Evolutionary conservation across 2,329 filamentous ascomycete species (phyloP).

Genomic region (Fusarium chuoi): DNA sequence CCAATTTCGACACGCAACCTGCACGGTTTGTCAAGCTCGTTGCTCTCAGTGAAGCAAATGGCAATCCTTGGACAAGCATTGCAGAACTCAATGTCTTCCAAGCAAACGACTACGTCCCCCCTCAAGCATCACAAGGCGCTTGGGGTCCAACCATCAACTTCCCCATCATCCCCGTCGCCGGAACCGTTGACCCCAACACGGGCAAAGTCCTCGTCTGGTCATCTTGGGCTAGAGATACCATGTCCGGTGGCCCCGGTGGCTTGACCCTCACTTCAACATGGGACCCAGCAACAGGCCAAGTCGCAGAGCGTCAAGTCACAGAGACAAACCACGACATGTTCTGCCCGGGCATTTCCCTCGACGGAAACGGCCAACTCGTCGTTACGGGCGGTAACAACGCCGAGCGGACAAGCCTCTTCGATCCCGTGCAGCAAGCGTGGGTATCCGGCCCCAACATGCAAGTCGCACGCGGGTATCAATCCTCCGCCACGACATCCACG

Average conservation of each 20-base stretch:
- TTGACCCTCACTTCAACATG: constrained; percentile 18
- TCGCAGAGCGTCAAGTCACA: constrained; percentile 36
- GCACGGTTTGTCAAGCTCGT: constrained; percentile 7
- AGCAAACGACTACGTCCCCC: constrained; percentile 1
- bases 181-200: constrained; percentile 15
- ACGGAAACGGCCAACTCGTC: constrained; percentile 59
- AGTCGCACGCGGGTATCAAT: constrained; percentile 22
- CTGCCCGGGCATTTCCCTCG: constrained; percentile 64
- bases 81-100: constrained; percentile 26
- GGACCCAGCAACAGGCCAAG: constrained; percentile 20
- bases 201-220: constrained; percentile 27
- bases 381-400: constrained; percentile 65
- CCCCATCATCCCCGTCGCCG: constrained; percentile 27
- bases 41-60: constrained; percentile 10
- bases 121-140: not conserved
- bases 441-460: constrained; percentile 11
- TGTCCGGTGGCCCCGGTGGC: constrained; percentile 7
- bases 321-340: constrained; percentile 66
- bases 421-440: constrained; percentile 34
- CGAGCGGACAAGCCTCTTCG: constrained; percentile 60
- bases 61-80: constrained; percentile 18
- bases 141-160: constrained; percentile 32
- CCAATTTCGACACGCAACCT: constrained; percentile 29
- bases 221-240: constrained; percentile 17
- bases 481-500: constrained; percentile 22